These are phyloP conservation scores for Mycena capillaripes DNA, from an alignment of 768 basidiomycete species.

Conservation along the genomic window DNA sequence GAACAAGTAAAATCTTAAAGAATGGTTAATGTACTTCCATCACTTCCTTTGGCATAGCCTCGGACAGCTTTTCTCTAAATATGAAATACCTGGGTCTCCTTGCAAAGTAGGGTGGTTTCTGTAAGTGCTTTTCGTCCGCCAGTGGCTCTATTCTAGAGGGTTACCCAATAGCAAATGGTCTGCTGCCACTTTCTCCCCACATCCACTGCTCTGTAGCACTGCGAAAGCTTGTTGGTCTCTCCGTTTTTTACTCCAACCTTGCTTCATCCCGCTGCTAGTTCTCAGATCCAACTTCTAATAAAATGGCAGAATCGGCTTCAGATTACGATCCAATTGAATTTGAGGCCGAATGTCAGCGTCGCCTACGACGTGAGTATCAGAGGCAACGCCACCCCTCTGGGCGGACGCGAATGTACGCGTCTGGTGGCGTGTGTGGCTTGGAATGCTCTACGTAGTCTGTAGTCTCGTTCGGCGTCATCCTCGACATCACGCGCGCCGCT, in stretches of 20 bases:
- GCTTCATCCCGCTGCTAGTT: conserved; percentile 6
- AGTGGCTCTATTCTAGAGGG: background rate
- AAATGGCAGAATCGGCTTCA: conserved; percentile 5
- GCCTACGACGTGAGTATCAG: background rate
- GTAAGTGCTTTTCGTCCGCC: background rate
- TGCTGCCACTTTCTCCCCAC: background rate
- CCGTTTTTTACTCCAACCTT: background rate
- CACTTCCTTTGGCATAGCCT: background rate
- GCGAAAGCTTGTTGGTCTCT: background rate
- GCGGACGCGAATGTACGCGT: too few relatives aligned
- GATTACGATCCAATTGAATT: conserved; percentile 2
- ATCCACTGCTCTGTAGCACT: conserved; percentile 4
- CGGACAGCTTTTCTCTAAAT: background rate
- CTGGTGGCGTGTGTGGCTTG: too few relatives aligned
- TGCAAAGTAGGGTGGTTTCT: background rate
- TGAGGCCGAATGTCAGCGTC: conserved; percentile 5
- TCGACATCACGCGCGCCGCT: too few relatives aligned
- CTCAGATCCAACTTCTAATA: background rate
- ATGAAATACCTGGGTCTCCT: background rate
- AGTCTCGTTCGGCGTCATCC: too few relatives aligned
- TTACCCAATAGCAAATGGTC: conserved; percentile 2
- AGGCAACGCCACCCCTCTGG: too few relatives aligned
- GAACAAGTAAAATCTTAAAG: too few relatives aligned
- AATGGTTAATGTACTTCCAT: background rate
- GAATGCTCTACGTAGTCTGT: too few relatives aligned